Percentiles rank a stretch among this genome's conserved stretches.
Evolutionary conservation across 306 rosid species (phyloP).

Genomic region (peach (Prunus persica)): DNA sequence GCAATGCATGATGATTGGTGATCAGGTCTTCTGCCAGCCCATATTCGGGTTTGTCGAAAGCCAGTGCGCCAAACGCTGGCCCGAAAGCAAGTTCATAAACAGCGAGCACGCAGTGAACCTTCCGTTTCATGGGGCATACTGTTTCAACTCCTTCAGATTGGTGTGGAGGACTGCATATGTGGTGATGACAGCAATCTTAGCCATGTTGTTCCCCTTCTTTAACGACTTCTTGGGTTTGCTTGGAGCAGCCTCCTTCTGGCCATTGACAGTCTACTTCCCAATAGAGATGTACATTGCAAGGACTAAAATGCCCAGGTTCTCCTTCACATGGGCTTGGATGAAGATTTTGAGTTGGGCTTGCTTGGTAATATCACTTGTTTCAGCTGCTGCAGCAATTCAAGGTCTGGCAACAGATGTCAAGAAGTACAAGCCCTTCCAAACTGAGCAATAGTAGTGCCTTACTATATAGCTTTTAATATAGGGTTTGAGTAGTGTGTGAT

Average conservation of each 20-base stretch:
- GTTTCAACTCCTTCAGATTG: constrained; percentile 61
- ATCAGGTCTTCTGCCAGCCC: constrained; percentile 89
- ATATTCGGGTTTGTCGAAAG: constrained; percentile 67
- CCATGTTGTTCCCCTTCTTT: constrained; percentile 96
- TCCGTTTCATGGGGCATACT: constrained; percentile 46
- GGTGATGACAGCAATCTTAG: constrained; percentile 59
- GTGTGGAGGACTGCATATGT: constrained; percentile 86
- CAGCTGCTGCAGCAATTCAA: constrained; percentile 87
- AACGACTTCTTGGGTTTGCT: constrained; percentile 82
- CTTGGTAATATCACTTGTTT: constrained; percentile 63
- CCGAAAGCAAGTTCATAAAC: constrained; percentile 58
- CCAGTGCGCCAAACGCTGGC: constrained; percentile 49
- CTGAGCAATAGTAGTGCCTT: constrained; percentile 38
- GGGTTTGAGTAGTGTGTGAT: constrained; percentile 7
- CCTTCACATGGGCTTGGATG: constrained; percentile 88
- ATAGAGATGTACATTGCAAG: constrained; percentile 89
- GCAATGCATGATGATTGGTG: neutral
- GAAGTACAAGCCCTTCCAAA: constrained; percentile 70
- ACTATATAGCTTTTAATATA: neutral
- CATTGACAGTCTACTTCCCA: constrained; percentile 87
- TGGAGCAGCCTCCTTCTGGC: constrained; percentile 92
- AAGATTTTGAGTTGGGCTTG: constrained; percentile 81
- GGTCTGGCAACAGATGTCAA: constrained; percentile 69
- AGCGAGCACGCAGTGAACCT: constrained; percentile 48
- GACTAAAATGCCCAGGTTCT: constrained; percentile 53